These are phyloP conservation scores for Euphorbia tirucalli DNA, from an alignment of 345 rosid species.

Conservation along the genomic window DNA sequence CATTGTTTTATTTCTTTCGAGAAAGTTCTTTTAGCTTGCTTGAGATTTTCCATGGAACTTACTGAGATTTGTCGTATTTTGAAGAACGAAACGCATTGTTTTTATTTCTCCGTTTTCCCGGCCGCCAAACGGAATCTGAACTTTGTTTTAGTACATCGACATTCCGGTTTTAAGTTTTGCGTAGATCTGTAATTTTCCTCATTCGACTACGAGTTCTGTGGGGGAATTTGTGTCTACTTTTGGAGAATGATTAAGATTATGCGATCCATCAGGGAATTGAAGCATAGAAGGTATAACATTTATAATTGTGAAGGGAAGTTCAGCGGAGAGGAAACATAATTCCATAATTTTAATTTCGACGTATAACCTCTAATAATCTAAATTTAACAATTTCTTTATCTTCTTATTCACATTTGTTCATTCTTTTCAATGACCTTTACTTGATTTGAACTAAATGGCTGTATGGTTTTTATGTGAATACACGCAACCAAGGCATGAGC, in stretches of 20 bases:
- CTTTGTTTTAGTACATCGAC: background rate
- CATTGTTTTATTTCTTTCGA: background rate
- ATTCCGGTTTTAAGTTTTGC: background rate
- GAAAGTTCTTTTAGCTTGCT: too few species aligned
- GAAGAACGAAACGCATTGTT: background rate
- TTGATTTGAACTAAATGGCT: background rate
- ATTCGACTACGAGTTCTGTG: conserved; percentile 1
- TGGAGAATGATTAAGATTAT: background rate
- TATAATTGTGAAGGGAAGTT: background rate
- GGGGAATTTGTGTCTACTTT: conserved; percentile 10
- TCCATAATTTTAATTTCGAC: too few species aligned
- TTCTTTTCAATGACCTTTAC: background rate
- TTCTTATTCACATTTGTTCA: too few species aligned
- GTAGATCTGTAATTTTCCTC: conserved; percentile 32
- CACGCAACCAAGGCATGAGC: too few species aligned
- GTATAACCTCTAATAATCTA: too few species aligned
- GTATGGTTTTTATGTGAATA: too few species aligned
- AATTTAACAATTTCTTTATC: background rate
- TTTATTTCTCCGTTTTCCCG: conserved; percentile 2
- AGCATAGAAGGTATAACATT: background rate
- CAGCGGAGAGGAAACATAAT: too few species aligned
- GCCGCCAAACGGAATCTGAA: background rate
- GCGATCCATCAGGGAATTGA: background rate
- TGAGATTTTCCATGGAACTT: background rate
- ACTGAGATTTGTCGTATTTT: background rate